Evolutionary conservation across 2,329 filamentous ascomycete genomes (phyloP), one percentile per base, ranked within the genome.

Genomic region (Mycosphaerelloides madeirae): DNA sequence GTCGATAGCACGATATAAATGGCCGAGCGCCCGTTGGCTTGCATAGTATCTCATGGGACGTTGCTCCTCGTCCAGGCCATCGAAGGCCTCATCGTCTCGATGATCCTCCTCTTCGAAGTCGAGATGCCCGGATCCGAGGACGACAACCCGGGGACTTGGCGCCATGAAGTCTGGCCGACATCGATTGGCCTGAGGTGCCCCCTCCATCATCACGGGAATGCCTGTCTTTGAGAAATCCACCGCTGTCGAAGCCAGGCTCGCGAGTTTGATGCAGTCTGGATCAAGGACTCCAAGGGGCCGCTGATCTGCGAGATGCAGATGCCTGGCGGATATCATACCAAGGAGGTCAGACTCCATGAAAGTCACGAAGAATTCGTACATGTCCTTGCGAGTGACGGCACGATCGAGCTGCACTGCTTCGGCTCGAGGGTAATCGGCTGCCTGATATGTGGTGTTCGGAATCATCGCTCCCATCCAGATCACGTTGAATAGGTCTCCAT

Each of bases 401-500:
- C 84, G 72, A 6, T 75, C 71, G n/a, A 94, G 75, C 37, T 82
- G 71, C 0, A 72, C 48, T 0, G 84, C 78, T 0, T 53, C 13
- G 0, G 78, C 71, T 1, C 79, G 73, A 3, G 80, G 76, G 54
- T 95, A 94, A 50, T 88, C 79, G 0, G 87, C 87, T 0, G 88
- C 79, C 1, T 3, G 0, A n/a, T 72, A 79, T 0, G 66, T 69
- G 0, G 46, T 56, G 3, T 58, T 61, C 0, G 77, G 72, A 1
- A 75, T 62, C 0, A 81, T 71, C 0, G 63, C 59, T 0, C 65
- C 54, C 53, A 94, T 87, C 74, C 79, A 93, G 37, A 94, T 85
- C 38, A 94, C 68, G 52, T 88, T 84, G 64, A 85, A 95, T 0
- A 87, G 68, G 61, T 95, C 89, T 0, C 88, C 88, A 52, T 93